Percentiles rank a stretch among this genome's conserved stretches.
phyloP scores from a whole-genome alignment of 257 asterid genomes.

The Hygrophila difformis region DNA sequence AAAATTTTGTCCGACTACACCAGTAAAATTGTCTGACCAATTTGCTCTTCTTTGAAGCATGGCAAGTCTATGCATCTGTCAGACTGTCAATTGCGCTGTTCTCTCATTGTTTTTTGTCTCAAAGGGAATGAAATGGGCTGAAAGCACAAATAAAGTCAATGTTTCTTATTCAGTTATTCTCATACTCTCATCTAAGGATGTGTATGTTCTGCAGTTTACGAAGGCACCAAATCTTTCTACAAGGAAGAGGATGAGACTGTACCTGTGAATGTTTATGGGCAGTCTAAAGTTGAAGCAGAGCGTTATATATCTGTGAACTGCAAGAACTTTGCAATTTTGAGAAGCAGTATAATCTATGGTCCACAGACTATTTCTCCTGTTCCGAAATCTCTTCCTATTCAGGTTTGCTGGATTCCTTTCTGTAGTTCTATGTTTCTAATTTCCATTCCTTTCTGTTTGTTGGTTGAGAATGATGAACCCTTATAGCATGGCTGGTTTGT shows the following conservation, averaged over 20 bases:
- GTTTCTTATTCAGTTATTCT: not conserved
- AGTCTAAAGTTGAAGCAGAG: slow-evolving; percentile 87
- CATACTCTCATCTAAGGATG: slow-evolving; percentile 14
- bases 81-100: too few relatives aligned
- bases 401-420: too few relatives aligned
- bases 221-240: slow-evolving; percentile 82
- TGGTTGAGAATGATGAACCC: too few relatives aligned
- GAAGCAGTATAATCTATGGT: slow-evolving; percentile 94
- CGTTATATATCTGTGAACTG: slow-evolving; percentile 43
- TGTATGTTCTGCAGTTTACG: slow-evolving; percentile 57
- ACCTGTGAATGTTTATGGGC: slow-evolving; percentile 93
- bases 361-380: slow-evolving; percentile 85
- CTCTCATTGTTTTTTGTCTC: not conserved
- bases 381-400: slow-evolving; percentile 87
- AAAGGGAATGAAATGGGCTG: not conserved
- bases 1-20: not conserved
- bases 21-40: slow-evolving; percentile 1
- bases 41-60: not conserved
- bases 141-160: slow-evolving; percentile 3
- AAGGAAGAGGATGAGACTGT: slow-evolving; percentile 79
- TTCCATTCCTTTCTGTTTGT: too few relatives aligned
- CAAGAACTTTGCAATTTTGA: slow-evolving; percentile 66
- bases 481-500: too few relatives aligned
- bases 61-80: not conserved
- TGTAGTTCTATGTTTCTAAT: too few relatives aligned